Evolutionary conservation across 2,329 filamentous ascomycete species (phyloP).

Genomic region (Bipolaris oryzae): DNA sequence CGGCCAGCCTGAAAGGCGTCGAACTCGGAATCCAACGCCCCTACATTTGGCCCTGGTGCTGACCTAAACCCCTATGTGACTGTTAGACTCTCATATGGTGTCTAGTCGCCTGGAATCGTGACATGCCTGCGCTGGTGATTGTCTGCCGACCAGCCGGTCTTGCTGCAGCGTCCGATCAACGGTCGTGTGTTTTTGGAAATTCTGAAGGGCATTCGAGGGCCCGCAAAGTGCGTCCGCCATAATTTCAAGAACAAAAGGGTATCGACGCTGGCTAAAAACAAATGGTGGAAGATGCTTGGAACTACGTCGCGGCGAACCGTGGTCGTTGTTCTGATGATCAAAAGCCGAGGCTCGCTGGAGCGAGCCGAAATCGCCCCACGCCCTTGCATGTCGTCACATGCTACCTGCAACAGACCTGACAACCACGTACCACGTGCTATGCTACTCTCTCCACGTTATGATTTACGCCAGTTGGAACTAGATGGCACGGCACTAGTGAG

Average conservation of each 20-base stretch:
- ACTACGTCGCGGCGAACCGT: constrained; percentile 3
- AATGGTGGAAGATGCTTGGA: constrained; percentile 1
- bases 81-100: constrained; percentile 14
- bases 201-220: constrained; percentile 76
- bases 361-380: constrained; percentile 18
- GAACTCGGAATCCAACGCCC: constrained; percentile 69
- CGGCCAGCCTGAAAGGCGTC: constrained; percentile 68
- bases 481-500: background rate
- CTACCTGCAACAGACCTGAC: background rate
- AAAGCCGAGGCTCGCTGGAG: constrained; percentile 29
- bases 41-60: constrained; percentile 57
- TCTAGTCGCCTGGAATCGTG: background rate
- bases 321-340: constrained; percentile 8
- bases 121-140: constrained; percentile 62
- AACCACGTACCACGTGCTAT: constrained; percentile 2
- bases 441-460: background rate
- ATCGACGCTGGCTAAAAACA: constrained; percentile 32
- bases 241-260: constrained; percentile 14
- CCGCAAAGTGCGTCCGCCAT: constrained; percentile 76
- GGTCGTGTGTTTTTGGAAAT: constrained; percentile 71
- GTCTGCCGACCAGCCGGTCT: constrained; percentile 66
- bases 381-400: constrained; percentile 10
- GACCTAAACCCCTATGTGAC: constrained; percentile 66
- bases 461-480: background rate
- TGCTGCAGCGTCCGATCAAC: constrained; percentile 74